Conservation (phyloP, 1,139 yeast species). For the Debaryomycetaceae sp. region DNA sequence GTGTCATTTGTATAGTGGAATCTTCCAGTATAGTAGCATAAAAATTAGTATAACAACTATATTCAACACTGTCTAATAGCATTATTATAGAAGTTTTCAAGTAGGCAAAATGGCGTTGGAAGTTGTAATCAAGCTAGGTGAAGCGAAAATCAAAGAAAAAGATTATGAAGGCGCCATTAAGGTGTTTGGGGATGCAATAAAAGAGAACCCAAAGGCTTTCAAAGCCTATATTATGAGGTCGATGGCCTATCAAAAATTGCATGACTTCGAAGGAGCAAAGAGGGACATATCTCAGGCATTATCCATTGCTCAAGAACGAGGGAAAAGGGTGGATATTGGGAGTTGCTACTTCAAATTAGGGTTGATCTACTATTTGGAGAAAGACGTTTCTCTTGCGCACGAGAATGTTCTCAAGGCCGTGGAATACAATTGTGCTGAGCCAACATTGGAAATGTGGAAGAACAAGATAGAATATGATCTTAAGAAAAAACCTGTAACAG, state of each 20-base stretch:
- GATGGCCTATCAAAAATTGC: conserved; percentile 53
- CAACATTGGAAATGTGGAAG: conserved; percentile 51
- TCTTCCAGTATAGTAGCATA: neutral
- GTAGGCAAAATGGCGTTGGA: conserved; percentile 41
- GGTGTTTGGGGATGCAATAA: conserved; percentile 28
- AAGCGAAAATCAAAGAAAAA: conserved; percentile 22
- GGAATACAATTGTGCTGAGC: conserved; percentile 43
- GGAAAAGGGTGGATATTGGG: conserved; percentile 53
- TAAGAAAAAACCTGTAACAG: conserved; percentile 16
- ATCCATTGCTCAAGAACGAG: conserved; percentile 48
- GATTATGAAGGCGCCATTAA: conserved; percentile 39
- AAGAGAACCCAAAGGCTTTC: conserved; percentile 46
- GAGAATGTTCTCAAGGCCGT: conserved; percentile 49
- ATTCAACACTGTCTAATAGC: neutral
- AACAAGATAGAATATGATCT: conserved; percentile 39
- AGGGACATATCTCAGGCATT: conserved; percentile 56
- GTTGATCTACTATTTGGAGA: conserved; percentile 45
- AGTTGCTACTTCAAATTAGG: conserved; percentile 61
- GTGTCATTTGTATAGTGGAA: neutral
- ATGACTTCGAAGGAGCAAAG: conserved; percentile 48
- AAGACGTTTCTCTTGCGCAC: conserved; percentile 46
- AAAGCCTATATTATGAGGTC: conserved; percentile 54
- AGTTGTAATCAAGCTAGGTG: conserved; percentile 34
- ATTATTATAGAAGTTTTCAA: neutral
- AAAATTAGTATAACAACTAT: neutral